A percentile compares a stretch with the other conserved stretches of the same genome.
These are phyloP conservation scores for Dichotomocladium elegans DNA, from an alignment of 371 early-diverging fungal species.

Conservation along the genomic window DNA sequence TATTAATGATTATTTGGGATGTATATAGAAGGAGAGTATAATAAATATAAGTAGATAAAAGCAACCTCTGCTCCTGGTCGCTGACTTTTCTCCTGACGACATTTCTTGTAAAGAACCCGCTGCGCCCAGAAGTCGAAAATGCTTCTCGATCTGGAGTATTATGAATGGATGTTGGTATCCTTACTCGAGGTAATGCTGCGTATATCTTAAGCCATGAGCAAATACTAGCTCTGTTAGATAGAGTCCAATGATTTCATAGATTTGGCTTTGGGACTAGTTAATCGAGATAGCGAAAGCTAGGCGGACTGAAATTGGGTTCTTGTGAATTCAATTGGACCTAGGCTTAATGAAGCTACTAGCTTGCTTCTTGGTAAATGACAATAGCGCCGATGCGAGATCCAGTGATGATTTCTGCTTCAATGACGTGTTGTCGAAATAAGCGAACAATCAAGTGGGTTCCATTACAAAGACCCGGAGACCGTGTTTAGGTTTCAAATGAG, in stretches of 20 bases:
- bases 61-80: too few relatives aligned
- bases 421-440: not conserved
- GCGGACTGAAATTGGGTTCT: not conserved
- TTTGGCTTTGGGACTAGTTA: slow-evolving; percentile 1
- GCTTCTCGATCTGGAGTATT: too few relatives aligned
- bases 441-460: not conserved
- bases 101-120: too few relatives aligned
- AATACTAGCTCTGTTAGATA: slow-evolving; percentile 4
- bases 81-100: too few relatives aligned
- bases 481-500: not conserved
- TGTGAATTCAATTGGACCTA: not conserved
- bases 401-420: not conserved
- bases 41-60: too few relatives aligned
- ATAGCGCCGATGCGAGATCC: not conserved
- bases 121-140: too few relatives aligned
- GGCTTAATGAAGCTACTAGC: not conserved
- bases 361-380: not conserved
- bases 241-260: not conserved
- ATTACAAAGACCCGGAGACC: not conserved
- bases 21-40: too few relatives aligned
- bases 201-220: too few relatives aligned
- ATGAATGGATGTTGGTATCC: too few relatives aligned
- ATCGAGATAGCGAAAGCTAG: slow-evolving; percentile 1
- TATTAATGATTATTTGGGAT: too few relatives aligned
- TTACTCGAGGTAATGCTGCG: too few relatives aligned